phyloP scores from a whole-genome alignment of 1,284 basidiomycete genomes.

The Taiwanofungus camphoratus region DNA sequence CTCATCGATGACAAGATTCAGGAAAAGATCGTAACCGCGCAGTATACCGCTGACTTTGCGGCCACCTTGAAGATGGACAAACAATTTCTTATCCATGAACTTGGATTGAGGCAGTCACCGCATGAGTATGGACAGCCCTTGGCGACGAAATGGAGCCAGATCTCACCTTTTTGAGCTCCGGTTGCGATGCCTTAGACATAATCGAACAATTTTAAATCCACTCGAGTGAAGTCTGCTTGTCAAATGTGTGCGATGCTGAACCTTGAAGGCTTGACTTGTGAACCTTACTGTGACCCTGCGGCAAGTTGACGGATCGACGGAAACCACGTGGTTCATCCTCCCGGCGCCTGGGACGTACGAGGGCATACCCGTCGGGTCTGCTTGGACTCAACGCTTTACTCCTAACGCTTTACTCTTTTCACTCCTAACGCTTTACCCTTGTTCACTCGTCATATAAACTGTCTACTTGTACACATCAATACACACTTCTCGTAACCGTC shows the following conservation, averaged over 20 bases:
- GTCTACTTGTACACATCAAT: too few species aligned
- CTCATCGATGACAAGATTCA: constrained; percentile 97
- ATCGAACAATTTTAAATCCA: too few species aligned
- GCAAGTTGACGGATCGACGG: too few species aligned
- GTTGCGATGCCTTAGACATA: constrained; percentile 91
- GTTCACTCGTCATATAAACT: too few species aligned
- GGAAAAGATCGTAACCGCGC: constrained; percentile 97
- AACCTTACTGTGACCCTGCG: too few species aligned
- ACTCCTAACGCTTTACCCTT: background rate
- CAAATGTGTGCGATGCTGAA: background rate
- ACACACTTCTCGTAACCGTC: too few species aligned
- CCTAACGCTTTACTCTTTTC: constrained; percentile 2
- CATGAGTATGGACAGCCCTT: background rate
- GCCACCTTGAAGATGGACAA: constrained; percentile 93
- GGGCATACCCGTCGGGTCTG: constrained; percentile 3
- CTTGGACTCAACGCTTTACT: background rate
- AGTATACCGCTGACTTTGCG: constrained; percentile 95
- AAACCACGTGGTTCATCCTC: too few species aligned
- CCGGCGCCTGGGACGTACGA: constrained; percentile 2
- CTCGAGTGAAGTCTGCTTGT: background rate
- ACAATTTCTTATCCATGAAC: constrained; percentile 99
- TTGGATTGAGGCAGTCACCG: constrained; percentile 28
- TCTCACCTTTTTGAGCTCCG: constrained; percentile 87
- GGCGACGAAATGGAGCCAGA: background rate
- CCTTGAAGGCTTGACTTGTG: background rate